Percentiles rank a stretch among this genome's conserved stretches.
These are phyloP conservation scores for Plasmodium malariae DNA, from an alignment of 169 alveolate genomes.

Conservation along the genomic window DNA sequence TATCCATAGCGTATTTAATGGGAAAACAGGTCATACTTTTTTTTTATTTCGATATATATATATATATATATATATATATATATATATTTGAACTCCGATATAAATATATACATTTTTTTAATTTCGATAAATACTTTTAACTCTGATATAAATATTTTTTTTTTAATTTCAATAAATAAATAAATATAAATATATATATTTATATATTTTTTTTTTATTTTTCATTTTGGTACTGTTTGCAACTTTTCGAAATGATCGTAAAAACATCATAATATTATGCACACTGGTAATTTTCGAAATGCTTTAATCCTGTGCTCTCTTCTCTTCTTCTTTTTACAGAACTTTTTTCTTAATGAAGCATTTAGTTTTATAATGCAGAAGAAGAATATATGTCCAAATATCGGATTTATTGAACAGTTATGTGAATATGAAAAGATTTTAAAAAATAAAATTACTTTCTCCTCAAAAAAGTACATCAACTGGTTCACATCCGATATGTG, in stretches of 20 bases:
- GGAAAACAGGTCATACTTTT: constrained; percentile 70
- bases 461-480: constrained; percentile 78
- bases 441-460: constrained; percentile 49
- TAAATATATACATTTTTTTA: constrained; percentile 9
- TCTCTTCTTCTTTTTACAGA: constrained; percentile 25
- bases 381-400: constrained; percentile 77
- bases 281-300: no score
- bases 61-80: no score
- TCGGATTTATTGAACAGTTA: constrained; percentile 82
- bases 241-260: no score
- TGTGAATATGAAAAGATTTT: constrained; percentile 78
- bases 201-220: neutral
- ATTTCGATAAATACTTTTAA: neutral
- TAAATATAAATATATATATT: neutral
- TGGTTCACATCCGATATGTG: constrained; percentile 78
- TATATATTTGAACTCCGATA: neutral
- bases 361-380: constrained; percentile 77
- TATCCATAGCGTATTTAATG: constrained; percentile 78
- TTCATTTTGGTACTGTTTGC: neutral
- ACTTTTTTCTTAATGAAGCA: constrained; percentile 78
- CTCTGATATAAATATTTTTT: neutral
- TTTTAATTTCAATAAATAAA: constrained; percentile 21
- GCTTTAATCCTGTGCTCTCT: no score
- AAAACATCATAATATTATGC: no score
- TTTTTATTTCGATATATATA: no score